Conservation (phyloP, 305 asterid species). For the Andrographis paniculata region DNA sequence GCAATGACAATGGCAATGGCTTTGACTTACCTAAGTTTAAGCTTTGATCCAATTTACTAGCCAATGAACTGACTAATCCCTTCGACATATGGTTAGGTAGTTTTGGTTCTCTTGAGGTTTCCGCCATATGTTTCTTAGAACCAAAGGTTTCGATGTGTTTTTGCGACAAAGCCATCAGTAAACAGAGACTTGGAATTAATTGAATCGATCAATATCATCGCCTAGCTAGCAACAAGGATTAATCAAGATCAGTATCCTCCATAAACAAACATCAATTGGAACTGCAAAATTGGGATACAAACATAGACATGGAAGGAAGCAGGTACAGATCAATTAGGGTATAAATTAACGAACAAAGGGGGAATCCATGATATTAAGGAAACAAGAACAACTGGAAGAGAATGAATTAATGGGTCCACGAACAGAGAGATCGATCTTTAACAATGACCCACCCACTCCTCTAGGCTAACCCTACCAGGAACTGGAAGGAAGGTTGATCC, state of each 20-base stretch:
- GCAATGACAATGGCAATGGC: slow-evolving; percentile 16
- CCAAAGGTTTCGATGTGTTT: slow-evolving; percentile 23
- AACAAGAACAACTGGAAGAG: slow-evolving; percentile 27
- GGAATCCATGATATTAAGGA: not conserved
- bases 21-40: slow-evolving; percentile 36
- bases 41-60: slow-evolving; percentile 41
- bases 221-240: too few species aligned
- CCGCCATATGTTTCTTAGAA: slow-evolving; percentile 28
- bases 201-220: too few species aligned
- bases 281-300: too few species aligned
- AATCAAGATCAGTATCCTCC: too few species aligned
- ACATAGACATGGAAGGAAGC: too few species aligned
- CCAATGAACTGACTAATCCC: slow-evolving; percentile 30
- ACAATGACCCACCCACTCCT: slow-evolving; percentile 56
- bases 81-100: slow-evolving; percentile 22
- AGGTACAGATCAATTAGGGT: too few species aligned
- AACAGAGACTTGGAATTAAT: too few species aligned
- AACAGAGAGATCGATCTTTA: slow-evolving; percentile 70
- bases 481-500: slow-evolving; percentile 26
- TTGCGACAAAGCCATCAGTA: too few species aligned
- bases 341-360: slow-evolving; percentile 15
- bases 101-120: slow-evolving; percentile 21
- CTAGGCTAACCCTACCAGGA: slow-evolving; percentile 42
- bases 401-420: slow-evolving; percentile 41
- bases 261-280: too few species aligned